A percentile compares a stretch with the other conserved stretches of the same genome.
phyloP scores from a whole-genome alignment of 306 rosid genomes.

The Cucumis melo region DNA sequence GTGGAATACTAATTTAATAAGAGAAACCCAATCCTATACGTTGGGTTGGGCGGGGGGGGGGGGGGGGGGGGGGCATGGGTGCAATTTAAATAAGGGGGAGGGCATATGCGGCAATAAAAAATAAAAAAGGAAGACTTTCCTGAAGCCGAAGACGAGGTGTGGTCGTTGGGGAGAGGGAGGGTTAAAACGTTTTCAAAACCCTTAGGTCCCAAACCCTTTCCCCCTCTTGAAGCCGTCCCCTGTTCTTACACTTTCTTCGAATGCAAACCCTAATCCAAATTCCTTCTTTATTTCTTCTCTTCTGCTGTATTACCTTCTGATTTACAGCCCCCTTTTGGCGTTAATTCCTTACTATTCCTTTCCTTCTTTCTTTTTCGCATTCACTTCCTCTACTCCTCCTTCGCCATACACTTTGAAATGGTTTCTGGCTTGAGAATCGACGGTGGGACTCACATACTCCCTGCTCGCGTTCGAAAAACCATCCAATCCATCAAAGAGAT shows the following conservation, averaged over 20 bases:
- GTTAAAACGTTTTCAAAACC: conserved; percentile 37
- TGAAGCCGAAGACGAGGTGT: neutral
- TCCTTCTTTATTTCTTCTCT: neutral
- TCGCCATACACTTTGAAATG: conserved; percentile 20
- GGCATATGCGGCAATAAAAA: neutral
- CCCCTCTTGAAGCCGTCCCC: conserved; percentile 20
- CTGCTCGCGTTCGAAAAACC: conserved; percentile 57
- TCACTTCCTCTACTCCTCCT: neutral
- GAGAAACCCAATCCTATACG: too few relatives aligned
- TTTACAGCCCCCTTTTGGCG: conserved; percentile 7
- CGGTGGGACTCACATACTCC: conserved; percentile 51
- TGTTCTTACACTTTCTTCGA: conserved; percentile 8
- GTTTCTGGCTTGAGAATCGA: conserved; percentile 51
- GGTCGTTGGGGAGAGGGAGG: neutral
- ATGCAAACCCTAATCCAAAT: conserved; percentile 34
- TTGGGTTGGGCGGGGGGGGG: neutral
- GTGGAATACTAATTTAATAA: too few relatives aligned
- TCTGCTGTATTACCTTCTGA: conserved; percentile 15
- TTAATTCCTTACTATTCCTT: neutral
- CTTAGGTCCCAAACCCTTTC: conserved; percentile 13
- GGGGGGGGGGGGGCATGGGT: neutral
- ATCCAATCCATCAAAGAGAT: conserved; percentile 86
- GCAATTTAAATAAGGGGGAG: neutral
- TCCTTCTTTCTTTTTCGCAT: neutral
- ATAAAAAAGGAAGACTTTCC: neutral